These are phyloP conservation scores for Sugiyamaella smithiae DNA, from an alignment of 805 yeast genomes.

Conservation along the genomic window DNA sequence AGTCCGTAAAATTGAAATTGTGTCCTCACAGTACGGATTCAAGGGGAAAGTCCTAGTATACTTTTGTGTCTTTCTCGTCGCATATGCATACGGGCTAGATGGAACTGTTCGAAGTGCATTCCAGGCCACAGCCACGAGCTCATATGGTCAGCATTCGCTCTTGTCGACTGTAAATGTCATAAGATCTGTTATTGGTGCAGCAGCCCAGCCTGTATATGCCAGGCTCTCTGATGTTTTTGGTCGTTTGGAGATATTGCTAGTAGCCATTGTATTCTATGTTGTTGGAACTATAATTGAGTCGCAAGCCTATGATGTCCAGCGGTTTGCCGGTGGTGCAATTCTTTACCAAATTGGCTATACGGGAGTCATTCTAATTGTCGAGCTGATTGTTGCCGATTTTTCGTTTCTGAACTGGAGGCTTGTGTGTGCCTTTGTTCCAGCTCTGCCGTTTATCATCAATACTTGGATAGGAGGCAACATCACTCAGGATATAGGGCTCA, in stretches of 20 bases:
- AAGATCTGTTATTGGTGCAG: constrained; percentile 60
- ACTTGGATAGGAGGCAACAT: constrained; percentile 75
- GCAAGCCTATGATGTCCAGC: constrained; percentile 54
- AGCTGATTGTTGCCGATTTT: constrained; percentile 61
- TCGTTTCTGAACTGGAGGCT: constrained; percentile 72
- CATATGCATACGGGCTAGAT: constrained; percentile 62
- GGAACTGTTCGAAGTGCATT: constrained; percentile 50
- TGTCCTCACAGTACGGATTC: constrained; percentile 47
- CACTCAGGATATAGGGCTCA: constrained; percentile 26
- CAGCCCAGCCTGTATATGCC: constrained; percentile 62
- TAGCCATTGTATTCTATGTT: constrained; percentile 53
- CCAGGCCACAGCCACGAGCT: constrained; percentile 54
- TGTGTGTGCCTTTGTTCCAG: constrained; percentile 60
- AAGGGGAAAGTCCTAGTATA: constrained; percentile 43
- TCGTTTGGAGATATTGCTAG: constrained; percentile 49
- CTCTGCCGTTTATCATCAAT: constrained; percentile 70
- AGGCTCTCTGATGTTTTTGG: constrained; percentile 67
- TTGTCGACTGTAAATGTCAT: constrained; percentile 59
- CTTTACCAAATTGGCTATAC: constrained; percentile 56
- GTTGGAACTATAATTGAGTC: constrained; percentile 65
- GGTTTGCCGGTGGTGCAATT: constrained; percentile 65
- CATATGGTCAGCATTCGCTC: constrained; percentile 53
- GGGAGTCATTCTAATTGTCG: constrained; percentile 56
- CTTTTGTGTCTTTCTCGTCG: constrained; percentile 49
- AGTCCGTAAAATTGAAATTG: constrained; percentile 54